Base-by-base conservation (phyloP, 2,329 filamentous ascomycete species). In the Rutstroemia sp. region DNA sequence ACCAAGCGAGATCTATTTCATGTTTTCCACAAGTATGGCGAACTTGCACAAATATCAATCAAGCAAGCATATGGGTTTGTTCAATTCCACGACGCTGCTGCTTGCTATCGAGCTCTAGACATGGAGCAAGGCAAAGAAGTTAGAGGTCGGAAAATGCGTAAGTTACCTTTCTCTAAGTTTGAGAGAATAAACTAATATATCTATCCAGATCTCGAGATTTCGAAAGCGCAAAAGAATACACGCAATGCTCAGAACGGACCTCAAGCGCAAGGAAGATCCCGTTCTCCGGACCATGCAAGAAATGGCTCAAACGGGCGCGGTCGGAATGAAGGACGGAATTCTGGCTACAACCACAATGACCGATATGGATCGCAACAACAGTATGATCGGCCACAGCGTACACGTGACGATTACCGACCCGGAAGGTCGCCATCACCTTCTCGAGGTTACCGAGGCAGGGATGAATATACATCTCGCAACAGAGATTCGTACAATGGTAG, bases 1-100 rank as follows among this genome's bases (percentile, higher is more conserved):
- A 94, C 90, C 6, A 97, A 97, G 73, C 83, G 88, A 62, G 92
- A 97, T 71, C 84, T 97, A 8, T 97, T 96, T 72, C 87, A 95
- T 68, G 79, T 92, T 18, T 97, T 99, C 69, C 85, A 91, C 68
- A 81, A 79, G 57, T 92, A 90, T 69, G 94, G 94, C 54, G 86
- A 86, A 59, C 77, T 99, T 48, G 92, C 92, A 2, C 94, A 99
- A 70, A 94, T 97, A 59, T 95, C 91, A 0, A 90, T 97, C 65
- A 97, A 97, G 72, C 91, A 94, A 63, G 92, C 92, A 1, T 97
- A 96, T 72, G 94, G 94, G 1, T 99, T 97, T 69, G 91, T 97
- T 38, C 94, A 97, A 70, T 99, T 95, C 63, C 80, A 96, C 62
- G 86, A 90, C 30, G 75, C 85, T 4, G 77, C 80, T 2, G 86